Base-by-base conservation (phyloP, 306 rosid genomes). In the Medicago ruthenica region DNA sequence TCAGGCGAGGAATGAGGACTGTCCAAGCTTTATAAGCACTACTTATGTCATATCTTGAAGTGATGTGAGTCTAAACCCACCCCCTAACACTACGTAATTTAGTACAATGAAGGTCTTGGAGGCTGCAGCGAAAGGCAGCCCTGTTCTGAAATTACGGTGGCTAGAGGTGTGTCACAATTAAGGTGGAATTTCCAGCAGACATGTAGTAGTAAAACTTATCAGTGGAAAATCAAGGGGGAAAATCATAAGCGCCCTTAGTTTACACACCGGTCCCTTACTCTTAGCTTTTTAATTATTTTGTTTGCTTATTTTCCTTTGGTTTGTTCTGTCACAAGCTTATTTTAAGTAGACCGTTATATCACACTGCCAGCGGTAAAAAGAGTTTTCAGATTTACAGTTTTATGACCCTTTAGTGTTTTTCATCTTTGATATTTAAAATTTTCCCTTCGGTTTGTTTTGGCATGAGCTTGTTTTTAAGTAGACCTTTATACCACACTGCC, bases 121-220 rank as follows among this genome's bases (percentile, higher is more conserved):
- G 12, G 22, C 22, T 51, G 11, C 22, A 51, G 7, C 2, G 58
- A 16, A 50, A 16, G 57, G 9, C 11, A 51, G 22, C 58, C 22
- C 8, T 7, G 16, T 51, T 16, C 58, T 0, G 10, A 21, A 51
- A 16, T 51, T 51, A 51, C 17, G 58, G 58, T 16, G 22, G 58
- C 22, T 51, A 51, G 58, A 10, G 9, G 58, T 16, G 20, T 16
- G 58, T 21, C 16, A 11, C 22, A 51, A 51, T 16, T 16, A 16
- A 16, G 21, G 58, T 16, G 58, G 58, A 51, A 16, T 16, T 51
- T 51, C 22, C 58, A 7, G 11, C 58, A 51, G 44, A 5, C 24
- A 64, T 17, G 5, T 65, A 16, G 34, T 9, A 66, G 53, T 66
- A 42, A 41, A 42, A 20, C 71, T 18, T 67, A 42, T 67, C 71